These are phyloP conservation scores for Toxoplasma gondii DNA, from an alignment of 169 alveolate genomes.

Conservation along the genomic window DNA sequence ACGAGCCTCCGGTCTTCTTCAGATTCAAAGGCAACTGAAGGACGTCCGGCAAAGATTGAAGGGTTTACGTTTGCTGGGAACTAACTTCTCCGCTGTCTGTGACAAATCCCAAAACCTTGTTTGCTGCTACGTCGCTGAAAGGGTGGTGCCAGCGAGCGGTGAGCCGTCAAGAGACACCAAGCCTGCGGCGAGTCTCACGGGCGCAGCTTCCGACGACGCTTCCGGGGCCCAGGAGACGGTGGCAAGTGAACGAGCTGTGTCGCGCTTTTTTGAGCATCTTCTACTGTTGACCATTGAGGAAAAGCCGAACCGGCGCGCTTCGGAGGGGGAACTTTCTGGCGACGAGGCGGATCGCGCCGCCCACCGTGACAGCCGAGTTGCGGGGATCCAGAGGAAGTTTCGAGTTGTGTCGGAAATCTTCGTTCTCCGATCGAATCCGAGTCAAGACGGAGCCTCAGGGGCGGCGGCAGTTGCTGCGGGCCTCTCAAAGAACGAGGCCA, in stretches of 20 bases:
- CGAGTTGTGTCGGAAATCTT: neutral
- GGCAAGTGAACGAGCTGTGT: neutral
- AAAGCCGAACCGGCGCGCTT: neutral
- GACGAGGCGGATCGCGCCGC: neutral
- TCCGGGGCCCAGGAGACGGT: neutral
- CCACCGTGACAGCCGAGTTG: no score
- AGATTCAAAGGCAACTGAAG: neutral
- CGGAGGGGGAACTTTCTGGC: neutral
- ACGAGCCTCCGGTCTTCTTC: neutral
- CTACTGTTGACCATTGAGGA: neutral
- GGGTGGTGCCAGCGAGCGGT: neutral
- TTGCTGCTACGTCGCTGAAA: neutral
- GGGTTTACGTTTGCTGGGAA: neutral
- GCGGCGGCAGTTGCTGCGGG: neutral
- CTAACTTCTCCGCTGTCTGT: neutral
- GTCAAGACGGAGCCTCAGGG: neutral
- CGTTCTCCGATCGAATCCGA: neutral
- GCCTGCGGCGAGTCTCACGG: neutral
- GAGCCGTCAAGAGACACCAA: neutral
- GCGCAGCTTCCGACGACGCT: neutral
- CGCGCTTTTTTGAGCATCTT: conserved; percentile 15
- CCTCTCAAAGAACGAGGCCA: neutral
- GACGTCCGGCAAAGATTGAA: neutral
- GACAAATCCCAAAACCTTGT: neutral
- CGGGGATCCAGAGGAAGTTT: neutral